Evolutionary conservation across 2,329 filamentous ascomycete genomes (phyloP).

Genomic region (Nemania serpens): DNA sequence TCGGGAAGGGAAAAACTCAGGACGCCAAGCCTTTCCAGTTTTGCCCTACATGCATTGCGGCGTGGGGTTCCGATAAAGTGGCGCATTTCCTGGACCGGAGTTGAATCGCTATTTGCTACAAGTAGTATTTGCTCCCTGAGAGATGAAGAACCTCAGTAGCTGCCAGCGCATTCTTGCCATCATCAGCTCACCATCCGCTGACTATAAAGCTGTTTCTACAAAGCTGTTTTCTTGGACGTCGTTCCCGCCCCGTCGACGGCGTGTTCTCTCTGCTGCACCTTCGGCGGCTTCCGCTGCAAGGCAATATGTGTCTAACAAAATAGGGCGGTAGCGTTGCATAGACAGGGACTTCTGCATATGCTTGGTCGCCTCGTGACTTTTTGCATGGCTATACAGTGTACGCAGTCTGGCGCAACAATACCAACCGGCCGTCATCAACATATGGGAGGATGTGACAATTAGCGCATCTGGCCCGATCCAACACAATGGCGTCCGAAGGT

Average conservation of each 20-base stretch:
- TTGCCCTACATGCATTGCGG: constrained; percentile 17
- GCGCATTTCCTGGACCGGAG: neutral
- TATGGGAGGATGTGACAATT: neutral
- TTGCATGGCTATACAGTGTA: constrained; percentile 18
- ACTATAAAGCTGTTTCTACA: constrained; percentile 15
- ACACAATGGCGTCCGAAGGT: neutral
- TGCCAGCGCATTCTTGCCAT: neutral
- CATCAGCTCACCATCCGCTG: constrained; percentile 25
- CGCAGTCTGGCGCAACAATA: constrained; percentile 3
- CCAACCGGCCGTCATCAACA: neutral
- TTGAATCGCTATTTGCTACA: too few species aligned
- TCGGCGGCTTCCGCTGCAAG: constrained; percentile 36
- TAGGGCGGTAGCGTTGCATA: constrained; percentile 30
- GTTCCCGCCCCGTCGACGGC: constrained; percentile 12
- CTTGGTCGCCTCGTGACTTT: constrained; percentile 36
- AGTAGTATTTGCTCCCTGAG: too few species aligned
- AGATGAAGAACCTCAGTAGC: too few species aligned
- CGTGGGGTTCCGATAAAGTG: constrained; percentile 21
- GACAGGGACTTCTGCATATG: constrained; percentile 23
- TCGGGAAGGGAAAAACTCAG: constrained; percentile 17
- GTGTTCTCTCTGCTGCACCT: constrained; percentile 12
- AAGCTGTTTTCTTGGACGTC: neutral
- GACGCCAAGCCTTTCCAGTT: constrained; percentile 18
- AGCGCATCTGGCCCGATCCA: neutral
- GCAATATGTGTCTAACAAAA: constrained; percentile 29